These are phyloP conservation scores for Thecaphora thlaspeos DNA, from an alignment of 1,284 basidiomycete species.

Conservation along the genomic window DNA sequence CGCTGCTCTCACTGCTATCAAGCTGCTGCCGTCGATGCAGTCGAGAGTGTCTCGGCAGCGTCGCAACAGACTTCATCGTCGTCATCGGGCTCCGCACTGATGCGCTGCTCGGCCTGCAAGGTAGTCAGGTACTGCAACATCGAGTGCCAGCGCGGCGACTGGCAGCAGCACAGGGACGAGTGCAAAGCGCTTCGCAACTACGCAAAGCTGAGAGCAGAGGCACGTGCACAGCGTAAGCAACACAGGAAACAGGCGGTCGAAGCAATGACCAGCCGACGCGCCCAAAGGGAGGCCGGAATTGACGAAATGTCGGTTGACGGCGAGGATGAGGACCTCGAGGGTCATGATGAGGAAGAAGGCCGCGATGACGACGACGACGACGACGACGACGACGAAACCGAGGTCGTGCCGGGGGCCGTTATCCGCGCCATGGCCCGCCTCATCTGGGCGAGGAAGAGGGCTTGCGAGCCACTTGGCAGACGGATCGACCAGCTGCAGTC, in stretches of 20 bases:
- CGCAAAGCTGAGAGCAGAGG: background rate
- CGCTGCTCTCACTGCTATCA: slow-evolving; percentile 29
- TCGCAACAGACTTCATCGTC: background rate
- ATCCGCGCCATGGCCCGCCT: slow-evolving; percentile 32
- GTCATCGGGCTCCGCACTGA: slow-evolving; percentile 5
- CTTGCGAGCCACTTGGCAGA: background rate
- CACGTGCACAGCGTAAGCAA: background rate
- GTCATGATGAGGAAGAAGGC: slow-evolving; percentile 1
- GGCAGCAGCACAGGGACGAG: slow-evolving; percentile 30
- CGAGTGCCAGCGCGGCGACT: slow-evolving; percentile 30
- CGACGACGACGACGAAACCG: slow-evolving; percentile 5
- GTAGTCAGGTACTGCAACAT: slow-evolving; percentile 26
- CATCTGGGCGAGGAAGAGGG: slow-evolving; percentile 12
- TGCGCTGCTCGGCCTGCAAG: slow-evolving; percentile 37
- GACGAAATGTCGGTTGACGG: slow-evolving; percentile 1
- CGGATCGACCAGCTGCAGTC: background rate
- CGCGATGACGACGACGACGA: slow-evolving; percentile 2
- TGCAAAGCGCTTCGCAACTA: slow-evolving; percentile 30
- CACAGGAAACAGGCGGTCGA: no score
- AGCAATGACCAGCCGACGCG: no score
- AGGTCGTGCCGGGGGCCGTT: slow-evolving; percentile 17
- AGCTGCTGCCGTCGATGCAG: background rate
- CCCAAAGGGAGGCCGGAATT: background rate
- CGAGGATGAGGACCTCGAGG: slow-evolving; percentile 9
- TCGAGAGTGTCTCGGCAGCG: background rate